A percentile compares a stretch with the other conserved stretches of the same genome.
phyloP scores from a whole-genome alignment of 2,329 filamentous ascomycete species.

The Fusarium sp. region DNA sequence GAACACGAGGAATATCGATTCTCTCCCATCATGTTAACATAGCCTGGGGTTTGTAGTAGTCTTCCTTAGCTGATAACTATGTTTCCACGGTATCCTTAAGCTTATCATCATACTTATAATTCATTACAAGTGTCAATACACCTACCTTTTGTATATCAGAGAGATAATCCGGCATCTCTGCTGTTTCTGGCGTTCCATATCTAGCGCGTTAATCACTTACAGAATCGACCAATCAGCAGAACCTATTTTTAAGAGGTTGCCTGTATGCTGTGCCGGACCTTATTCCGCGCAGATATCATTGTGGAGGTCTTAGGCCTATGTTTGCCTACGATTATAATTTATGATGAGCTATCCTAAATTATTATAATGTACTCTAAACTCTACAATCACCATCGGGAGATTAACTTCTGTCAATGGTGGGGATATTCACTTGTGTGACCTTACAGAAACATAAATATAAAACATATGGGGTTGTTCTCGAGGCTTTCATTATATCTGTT shows the following conservation, averaged over 20 bases:
- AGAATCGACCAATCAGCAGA: slow-evolving; percentile 44
- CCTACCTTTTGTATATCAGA: neutral
- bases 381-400: too few species aligned
- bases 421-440: neutral
- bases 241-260: slow-evolving; percentile 36
- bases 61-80: neutral
- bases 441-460: neutral
- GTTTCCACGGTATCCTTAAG: neutral
- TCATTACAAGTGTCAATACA: neutral
- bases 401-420: neutral
- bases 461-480: neutral
- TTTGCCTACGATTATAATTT: neutral
- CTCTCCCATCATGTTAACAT: neutral
- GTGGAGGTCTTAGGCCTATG: neutral
- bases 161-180: neutral
- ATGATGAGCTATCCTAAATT: neutral
- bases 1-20: neutral
- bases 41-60: neutral
- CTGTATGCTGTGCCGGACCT: neutral
- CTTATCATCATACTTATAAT: neutral
- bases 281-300: neutral
- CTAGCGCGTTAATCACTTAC: neutral
- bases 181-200: neutral
- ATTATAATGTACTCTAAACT: neutral
- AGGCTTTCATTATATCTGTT: neutral